Percentiles rank a stretch among this genome's conserved stretches.
phyloP scores from a whole-genome alignment of 2,329 filamentous ascomycete genomes.

The Alternaria solani region DNA sequence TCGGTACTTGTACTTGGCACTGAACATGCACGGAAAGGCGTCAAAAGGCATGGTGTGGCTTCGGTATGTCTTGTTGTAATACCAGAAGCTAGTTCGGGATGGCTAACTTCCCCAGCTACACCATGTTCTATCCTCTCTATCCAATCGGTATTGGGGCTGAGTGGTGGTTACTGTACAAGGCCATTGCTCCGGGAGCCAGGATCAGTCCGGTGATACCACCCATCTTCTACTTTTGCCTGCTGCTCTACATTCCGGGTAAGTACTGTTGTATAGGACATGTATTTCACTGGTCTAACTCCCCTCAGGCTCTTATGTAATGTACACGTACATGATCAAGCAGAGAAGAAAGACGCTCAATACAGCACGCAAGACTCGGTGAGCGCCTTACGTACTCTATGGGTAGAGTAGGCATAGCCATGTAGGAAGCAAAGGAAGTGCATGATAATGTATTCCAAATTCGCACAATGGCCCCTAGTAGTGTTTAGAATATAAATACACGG shows the following conservation, averaged over 20 bases:
- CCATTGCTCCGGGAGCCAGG: constrained; percentile 19
- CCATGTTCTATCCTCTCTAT: constrained; percentile 39
- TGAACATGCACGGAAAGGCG: constrained; percentile 31
- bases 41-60: constrained; percentile 27
- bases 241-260: constrained; percentile 36
- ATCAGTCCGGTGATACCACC: constrained; percentile 22
- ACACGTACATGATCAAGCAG: constrained; percentile 41
- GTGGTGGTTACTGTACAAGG: constrained; percentile 36
- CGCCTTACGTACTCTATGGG: neutral
- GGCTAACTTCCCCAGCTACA: constrained; percentile 19
- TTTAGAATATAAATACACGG: constrained; percentile 1
- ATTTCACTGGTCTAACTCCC: constrained; percentile 4
- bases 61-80: constrained; percentile 16
- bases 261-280: neutral
- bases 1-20: constrained; percentile 31
- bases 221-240: constrained; percentile 32
- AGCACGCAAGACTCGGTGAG: constrained; percentile 2
- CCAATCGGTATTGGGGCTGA: constrained; percentile 37
- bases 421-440: neutral
- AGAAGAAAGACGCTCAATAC: constrained; percentile 28
- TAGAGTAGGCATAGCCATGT: neutral
- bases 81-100: neutral
- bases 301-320: constrained; percentile 37
- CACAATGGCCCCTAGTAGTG: neutral
- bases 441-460: neutral